phyloP scores from a whole-genome alignment of 2,329 filamentous ascomycete species.

The Colletotrichum brevisporum region DNA sequence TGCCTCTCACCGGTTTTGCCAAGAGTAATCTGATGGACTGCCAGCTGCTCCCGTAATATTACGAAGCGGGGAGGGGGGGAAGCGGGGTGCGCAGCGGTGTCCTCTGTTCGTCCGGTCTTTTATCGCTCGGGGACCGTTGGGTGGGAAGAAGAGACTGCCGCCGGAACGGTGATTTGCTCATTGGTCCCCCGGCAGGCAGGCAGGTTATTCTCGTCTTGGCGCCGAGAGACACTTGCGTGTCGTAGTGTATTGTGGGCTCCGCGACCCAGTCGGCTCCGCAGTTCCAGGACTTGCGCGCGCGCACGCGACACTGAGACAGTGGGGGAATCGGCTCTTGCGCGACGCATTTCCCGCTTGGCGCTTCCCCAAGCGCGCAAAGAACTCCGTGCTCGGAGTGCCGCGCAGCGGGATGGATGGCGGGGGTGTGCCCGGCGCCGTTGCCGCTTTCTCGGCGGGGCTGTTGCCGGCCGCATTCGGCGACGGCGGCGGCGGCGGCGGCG shows the following conservation, averaged over 20 bases:
- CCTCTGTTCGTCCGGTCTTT: too few species aligned
- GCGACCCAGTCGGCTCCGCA: conserved; percentile 8
- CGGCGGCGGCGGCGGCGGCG: conserved; percentile 22
- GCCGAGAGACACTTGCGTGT: conserved; percentile 21
- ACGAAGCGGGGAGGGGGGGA: too few species aligned
- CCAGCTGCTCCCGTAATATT: neutral
- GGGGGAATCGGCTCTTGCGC: conserved; percentile 15
- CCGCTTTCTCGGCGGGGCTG: conserved; percentile 28
- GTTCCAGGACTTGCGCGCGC: neutral
- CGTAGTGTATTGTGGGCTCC: neutral
- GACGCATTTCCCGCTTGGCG: conserved; percentile 19
- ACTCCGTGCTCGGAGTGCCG: too few species aligned
- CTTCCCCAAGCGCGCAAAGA: neutral
- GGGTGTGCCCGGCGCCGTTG: conserved; percentile 3
- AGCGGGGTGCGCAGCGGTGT: too few species aligned
- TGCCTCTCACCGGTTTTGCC: conserved; percentile 8
- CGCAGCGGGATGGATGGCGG: neutral
- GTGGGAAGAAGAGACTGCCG: too few species aligned
- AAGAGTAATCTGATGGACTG: conserved; percentile 2
- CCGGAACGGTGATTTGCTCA: too few species aligned
- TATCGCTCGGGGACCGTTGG: too few species aligned
- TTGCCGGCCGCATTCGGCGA: conserved; percentile 22
- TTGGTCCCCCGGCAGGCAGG: too few species aligned
- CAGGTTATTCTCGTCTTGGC: conserved; percentile 8
- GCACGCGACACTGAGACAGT: neutral